Evolutionary conservation across 2,329 filamentous ascomycete genomes (phyloP).

Genomic region (Nigrospora osmanthi): DNA sequence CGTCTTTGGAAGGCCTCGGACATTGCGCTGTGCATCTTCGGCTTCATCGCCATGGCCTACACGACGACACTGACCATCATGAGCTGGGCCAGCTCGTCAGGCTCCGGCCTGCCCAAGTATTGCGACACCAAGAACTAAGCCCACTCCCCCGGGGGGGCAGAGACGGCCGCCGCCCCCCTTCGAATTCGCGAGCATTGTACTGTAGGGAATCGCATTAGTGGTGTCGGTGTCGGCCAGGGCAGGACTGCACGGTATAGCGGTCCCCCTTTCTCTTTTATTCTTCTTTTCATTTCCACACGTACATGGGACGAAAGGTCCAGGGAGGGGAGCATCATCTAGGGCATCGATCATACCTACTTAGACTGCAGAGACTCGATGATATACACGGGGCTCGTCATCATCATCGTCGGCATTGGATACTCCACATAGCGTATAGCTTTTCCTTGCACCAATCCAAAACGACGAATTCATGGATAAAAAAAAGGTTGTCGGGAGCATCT

Average conservation of each 20-base stretch:
- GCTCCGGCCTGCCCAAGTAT: conserved; percentile 41
- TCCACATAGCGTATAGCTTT: not conserved
- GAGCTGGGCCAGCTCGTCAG: conserved; percentile 63
- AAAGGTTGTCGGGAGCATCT: too few relatives aligned
- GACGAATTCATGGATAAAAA: too few relatives aligned
- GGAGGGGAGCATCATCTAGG: too few relatives aligned
- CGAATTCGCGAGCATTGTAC: too few relatives aligned
- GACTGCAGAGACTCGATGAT: too few relatives aligned
- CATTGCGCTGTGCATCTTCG: conserved; percentile 71
- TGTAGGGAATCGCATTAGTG: not conserved
- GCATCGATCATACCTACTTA: too few relatives aligned
- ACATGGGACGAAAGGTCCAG: too few relatives aligned
- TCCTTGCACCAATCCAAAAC: too few relatives aligned
- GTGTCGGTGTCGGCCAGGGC: not conserved
- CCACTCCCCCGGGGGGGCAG: too few relatives aligned
- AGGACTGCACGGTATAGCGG: not conserved
- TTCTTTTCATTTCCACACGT: not conserved
- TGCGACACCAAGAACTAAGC: conserved; percentile 34
- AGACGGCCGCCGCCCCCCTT: too few relatives aligned
- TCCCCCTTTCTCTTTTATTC: not conserved
- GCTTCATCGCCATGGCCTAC: conserved; percentile 81
- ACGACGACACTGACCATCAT: conserved; percentile 80
- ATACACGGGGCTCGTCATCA: not conserved
- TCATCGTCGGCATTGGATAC: not conserved
- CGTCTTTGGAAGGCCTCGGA: conserved; percentile 63